phyloP scores from a whole-genome alignment of 257 asterid genomes.

The Forsythia viridissima region DNA sequence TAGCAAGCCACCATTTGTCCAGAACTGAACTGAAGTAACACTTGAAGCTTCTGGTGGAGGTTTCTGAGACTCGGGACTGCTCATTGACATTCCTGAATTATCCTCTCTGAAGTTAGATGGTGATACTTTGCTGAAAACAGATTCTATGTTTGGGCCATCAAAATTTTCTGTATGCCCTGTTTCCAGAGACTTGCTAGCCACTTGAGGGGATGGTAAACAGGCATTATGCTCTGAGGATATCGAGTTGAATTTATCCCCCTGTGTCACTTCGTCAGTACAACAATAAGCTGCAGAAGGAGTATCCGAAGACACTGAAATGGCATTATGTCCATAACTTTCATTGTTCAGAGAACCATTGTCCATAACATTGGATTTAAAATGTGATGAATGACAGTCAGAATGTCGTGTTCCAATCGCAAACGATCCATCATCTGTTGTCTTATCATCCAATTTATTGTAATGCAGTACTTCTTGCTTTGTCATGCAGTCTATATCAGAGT shows the following conservation, averaged over 20 bases:
- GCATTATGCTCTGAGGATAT: slow-evolving; percentile 30
- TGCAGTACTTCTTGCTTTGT: slow-evolving; percentile 48
- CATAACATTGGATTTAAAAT: slow-evolving; percentile 27
- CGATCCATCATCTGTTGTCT: slow-evolving; percentile 31
- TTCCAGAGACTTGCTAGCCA: slow-evolving; percentile 31
- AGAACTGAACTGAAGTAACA: slow-evolving; percentile 55
- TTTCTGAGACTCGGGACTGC: slow-evolving; percentile 41
- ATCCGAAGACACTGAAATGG: slow-evolving; percentile 26
- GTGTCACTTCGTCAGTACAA: slow-evolving; percentile 16
- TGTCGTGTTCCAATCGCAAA: slow-evolving; percentile 15
- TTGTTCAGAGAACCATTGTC: slow-evolving; percentile 21
- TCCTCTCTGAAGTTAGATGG: slow-evolving; percentile 29
- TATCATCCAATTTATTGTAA: slow-evolving; percentile 42
- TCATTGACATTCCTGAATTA: slow-evolving; percentile 28
- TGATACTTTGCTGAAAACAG: slow-evolving; percentile 34
- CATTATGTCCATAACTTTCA: slow-evolving; percentile 26
- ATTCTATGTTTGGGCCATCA: slow-evolving; percentile 39
- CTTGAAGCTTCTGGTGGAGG: slow-evolving; percentile 54
- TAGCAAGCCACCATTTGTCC: slow-evolving; percentile 97
- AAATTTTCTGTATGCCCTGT: slow-evolving; percentile 30
- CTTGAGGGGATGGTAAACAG: slow-evolving; percentile 40
- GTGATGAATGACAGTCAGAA: slow-evolving; percentile 33
- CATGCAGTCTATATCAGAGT: slow-evolving; percentile 63
- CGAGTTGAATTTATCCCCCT: slow-evolving; percentile 23
- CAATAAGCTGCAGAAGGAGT: slow-evolving; percentile 21